Percentiles rank a stretch among this genome's conserved stretches.
phyloP scores from a whole-genome alignment of 257 asterid species.

The Cinchona pubescens region DNA sequence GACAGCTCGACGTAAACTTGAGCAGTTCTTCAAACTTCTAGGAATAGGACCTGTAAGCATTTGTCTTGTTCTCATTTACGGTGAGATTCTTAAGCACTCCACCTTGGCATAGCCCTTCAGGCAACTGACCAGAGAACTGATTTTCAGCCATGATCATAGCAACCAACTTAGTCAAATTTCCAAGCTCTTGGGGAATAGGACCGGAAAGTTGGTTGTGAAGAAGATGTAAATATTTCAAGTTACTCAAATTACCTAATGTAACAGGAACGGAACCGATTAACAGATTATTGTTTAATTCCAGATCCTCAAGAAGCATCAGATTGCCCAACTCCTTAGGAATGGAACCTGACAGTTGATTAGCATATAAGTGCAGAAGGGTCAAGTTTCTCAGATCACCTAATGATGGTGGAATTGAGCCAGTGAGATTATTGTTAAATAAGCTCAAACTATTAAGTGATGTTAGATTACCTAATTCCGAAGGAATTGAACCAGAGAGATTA shows the following conservation, averaged over 20 bases:
- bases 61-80: too few relatives aligned
- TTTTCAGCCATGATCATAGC: conserved; percentile 19
- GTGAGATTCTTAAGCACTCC: conserved; percentile 26
- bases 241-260: conserved; percentile 11
- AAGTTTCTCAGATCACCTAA: not conserved
- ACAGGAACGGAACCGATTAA: conserved; percentile 18
- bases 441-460: not conserved
- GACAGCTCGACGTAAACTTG: conserved; percentile 25
- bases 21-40: conserved; percentile 34
- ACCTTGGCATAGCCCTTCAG: conserved; percentile 32
- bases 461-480: conserved; percentile 18
- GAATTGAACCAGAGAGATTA: conserved; percentile 16
- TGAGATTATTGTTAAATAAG: not conserved
- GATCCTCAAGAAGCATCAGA: conserved; percentile 4
- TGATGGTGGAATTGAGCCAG: conserved; percentile 1
- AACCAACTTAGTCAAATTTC: not conserved
- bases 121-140: conserved; percentile 31
- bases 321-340: conserved; percentile 28
- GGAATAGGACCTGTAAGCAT: conserved; percentile 30
- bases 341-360: conserved; percentile 17
- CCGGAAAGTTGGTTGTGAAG: conserved; percentile 19
- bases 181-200: conserved; percentile 23
- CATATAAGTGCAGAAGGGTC: conserved; percentile 2
- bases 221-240: conserved; percentile 1
- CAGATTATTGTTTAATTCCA: conserved; percentile 4